Evolutionary conservation across 2,329 filamentous ascomycete species (phyloP).

Genomic region (Hawksworthiomyces lignivorus): DNA sequence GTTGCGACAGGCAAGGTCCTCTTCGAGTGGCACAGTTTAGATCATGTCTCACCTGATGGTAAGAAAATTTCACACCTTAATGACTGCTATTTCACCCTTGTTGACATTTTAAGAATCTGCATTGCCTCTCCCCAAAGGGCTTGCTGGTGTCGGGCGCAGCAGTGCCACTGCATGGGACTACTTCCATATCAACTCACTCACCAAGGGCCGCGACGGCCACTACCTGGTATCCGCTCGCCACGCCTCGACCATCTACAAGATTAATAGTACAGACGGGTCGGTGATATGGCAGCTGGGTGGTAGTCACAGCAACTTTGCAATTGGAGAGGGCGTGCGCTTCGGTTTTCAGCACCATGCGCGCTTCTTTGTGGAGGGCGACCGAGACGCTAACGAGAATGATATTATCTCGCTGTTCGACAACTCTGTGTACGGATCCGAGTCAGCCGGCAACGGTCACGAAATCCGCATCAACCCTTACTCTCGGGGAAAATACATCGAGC

Average conservation of each 20-base stretch:
- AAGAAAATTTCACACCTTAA: conserved; percentile 21
- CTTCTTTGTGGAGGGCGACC: conserved; percentile 29
- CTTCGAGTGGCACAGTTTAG: conserved; percentile 52
- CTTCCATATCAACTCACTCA: conserved; percentile 44
- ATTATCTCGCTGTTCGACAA: conserved; percentile 44
- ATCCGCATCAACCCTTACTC: conserved; percentile 21
- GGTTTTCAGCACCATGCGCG: conserved; percentile 41
- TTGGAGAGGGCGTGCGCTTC: conserved; percentile 23
- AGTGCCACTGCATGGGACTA: conserved; percentile 35
- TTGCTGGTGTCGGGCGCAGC: conserved; percentile 23
- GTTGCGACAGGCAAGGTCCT: conserved; percentile 46
- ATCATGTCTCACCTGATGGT: conserved; percentile 45
- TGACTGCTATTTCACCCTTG: too few relatives aligned
- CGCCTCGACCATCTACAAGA: conserved; percentile 31
- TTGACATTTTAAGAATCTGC: too few relatives aligned
- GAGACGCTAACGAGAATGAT: conserved; percentile 29
- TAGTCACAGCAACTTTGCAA: conserved; percentile 32
- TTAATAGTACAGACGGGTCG: conserved; percentile 34
- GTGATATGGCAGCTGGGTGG: conserved; percentile 40
- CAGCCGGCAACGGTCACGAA: conserved; percentile 17
- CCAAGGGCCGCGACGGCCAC: conserved; percentile 35
- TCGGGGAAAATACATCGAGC: conserved; percentile 37
- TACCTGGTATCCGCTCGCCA: conserved; percentile 39
- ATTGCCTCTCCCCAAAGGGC: conserved; percentile 37
- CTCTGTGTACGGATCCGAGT: conserved; percentile 35